These are phyloP conservation scores for Steccherinum ochraceum DNA, from an alignment of 768 basidiomycete species.

Conservation along the genomic window DNA sequence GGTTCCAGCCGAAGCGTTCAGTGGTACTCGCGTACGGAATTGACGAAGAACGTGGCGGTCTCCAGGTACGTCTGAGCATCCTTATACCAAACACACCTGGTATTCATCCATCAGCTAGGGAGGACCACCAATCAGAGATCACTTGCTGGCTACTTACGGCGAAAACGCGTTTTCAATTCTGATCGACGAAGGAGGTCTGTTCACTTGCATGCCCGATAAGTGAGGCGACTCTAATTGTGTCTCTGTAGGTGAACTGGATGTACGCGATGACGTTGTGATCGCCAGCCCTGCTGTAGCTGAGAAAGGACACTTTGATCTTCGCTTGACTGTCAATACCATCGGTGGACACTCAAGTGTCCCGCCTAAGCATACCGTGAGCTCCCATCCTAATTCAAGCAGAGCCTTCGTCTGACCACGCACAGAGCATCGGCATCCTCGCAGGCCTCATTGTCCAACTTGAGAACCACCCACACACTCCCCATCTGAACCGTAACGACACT, in stretches of 20 bases:
- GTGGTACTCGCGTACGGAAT: constrained; percentile 38
- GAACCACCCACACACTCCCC: constrained; percentile 26
- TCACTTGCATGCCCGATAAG: no score
- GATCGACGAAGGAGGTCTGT: constrained; percentile 81
- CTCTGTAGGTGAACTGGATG: constrained; percentile 39
- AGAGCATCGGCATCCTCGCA: constrained; percentile 43
- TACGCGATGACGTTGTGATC: constrained; percentile 46
- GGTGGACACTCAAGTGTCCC: constrained; percentile 89
- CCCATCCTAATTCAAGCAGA: no score
- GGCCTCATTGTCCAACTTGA: constrained; percentile 37
- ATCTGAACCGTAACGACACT: constrained; percentile 8
- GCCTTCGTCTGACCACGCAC: background rate
- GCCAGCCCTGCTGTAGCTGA: constrained; percentile 64
- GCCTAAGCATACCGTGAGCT: constrained; percentile 67
- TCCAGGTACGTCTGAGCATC: constrained; percentile 11
- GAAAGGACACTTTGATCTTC: constrained; percentile 64
- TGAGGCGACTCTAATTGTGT: background rate
- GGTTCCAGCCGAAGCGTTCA: constrained; percentile 38
- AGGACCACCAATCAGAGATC: constrained; percentile 39
- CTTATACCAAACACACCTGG: background rate
- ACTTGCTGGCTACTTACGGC: constrained; percentile 59
- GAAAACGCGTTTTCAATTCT: constrained; percentile 67
- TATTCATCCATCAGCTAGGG: constrained; percentile 34
- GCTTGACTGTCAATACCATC: constrained; percentile 56
- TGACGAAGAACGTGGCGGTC: constrained; percentile 40